A percentile compares a stretch with the other conserved stretches of the same genome.
These are phyloP conservation scores for Acacia concinna DNA, from an alignment of 331 rosid species.

Conservation along the genomic window DNA sequence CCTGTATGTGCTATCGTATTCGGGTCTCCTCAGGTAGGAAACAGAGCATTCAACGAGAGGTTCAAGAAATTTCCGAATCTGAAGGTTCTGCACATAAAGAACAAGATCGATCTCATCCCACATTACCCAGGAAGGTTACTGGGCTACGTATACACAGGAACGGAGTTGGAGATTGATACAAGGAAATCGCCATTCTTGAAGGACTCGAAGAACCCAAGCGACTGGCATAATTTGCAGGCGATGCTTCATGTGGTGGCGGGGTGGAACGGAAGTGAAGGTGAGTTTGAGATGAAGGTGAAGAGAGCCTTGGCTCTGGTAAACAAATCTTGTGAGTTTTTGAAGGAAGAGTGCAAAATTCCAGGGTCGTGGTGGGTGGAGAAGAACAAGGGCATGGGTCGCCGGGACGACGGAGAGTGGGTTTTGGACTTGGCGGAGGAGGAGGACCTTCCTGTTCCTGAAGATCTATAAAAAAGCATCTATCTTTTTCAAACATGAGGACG, in stretches of 20 bases:
- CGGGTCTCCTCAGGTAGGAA: constrained; percentile 66
- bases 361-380: constrained; percentile 72
- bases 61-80: constrained; percentile 32
- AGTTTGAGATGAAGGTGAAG: constrained; percentile 64
- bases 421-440: constrained; percentile 44
- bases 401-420: constrained; percentile 62
- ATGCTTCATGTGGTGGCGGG: constrained; percentile 73
- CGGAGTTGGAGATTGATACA: constrained; percentile 52
- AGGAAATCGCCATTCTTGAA: constrained; percentile 58
- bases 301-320: constrained; percentile 69
- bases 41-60: constrained; percentile 55
- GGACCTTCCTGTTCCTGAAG: constrained; percentile 60
- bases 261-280: constrained; percentile 52
- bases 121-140: constrained; percentile 52
- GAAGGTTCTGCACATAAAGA: constrained; percentile 58
- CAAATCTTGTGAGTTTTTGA: constrained; percentile 53
- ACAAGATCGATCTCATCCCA: constrained; percentile 50
- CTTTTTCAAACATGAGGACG: background rate
- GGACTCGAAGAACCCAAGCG: constrained; percentile 50
- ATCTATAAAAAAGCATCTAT: background rate
- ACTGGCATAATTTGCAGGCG: constrained; percentile 83
- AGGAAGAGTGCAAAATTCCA: constrained; percentile 44
- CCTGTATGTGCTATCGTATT: constrained; percentile 57
- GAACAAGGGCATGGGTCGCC: constrained; percentile 55
- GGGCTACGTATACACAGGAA: constrained; percentile 51